phyloP scores from a whole-genome alignment of 2,329 filamentous ascomycete genomes.

The Diplodia scrobiculata region DNA sequence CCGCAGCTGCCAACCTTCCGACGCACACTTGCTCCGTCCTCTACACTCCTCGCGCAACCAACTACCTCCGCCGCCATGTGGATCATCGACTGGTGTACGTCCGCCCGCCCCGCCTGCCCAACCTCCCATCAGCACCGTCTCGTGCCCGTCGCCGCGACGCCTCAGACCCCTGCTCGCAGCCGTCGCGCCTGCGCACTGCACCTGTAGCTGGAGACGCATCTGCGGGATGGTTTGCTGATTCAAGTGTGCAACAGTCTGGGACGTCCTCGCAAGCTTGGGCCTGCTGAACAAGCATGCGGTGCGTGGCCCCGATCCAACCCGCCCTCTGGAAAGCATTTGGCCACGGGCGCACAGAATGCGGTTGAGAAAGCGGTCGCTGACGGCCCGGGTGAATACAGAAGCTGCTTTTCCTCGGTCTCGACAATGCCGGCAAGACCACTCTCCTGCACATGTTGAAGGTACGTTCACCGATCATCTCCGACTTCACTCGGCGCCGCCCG shows the following conservation, averaged over 20 bases:
- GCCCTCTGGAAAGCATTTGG: background rate
- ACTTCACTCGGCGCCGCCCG: background rate
- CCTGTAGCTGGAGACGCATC: background rate
- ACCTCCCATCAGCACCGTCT: constrained; percentile 18
- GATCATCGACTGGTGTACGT: constrained; percentile 79
- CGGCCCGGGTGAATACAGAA: constrained; percentile 31
- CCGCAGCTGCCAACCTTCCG: constrained; percentile 13
- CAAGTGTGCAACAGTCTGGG: constrained; percentile 65
- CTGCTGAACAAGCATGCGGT: constrained; percentile 87
- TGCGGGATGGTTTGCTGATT: constrained; percentile 29
- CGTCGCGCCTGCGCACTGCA: constrained; percentile 11
- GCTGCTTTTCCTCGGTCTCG: constrained; percentile 74
- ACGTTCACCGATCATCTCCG: background rate
- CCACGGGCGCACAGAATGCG: background rate
- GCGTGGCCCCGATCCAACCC: constrained; percentile 6
- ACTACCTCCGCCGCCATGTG: constrained; percentile 65
- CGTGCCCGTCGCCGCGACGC: constrained; percentile 15
- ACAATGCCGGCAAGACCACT: constrained; percentile 94
- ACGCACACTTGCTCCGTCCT: background rate
- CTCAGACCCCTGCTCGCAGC: background rate
- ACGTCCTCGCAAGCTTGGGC: constrained; percentile 82
- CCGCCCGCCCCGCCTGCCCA: background rate
- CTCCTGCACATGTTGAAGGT: constrained; percentile 89
- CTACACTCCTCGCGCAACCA: constrained; percentile 4
- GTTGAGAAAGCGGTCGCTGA: constrained; percentile 1